Evolutionary conservation across 1,139 yeast genomes (phyloP), one percentile per base, ranked within the genome.

Genomic region (Spathaspora sp.): DNA sequence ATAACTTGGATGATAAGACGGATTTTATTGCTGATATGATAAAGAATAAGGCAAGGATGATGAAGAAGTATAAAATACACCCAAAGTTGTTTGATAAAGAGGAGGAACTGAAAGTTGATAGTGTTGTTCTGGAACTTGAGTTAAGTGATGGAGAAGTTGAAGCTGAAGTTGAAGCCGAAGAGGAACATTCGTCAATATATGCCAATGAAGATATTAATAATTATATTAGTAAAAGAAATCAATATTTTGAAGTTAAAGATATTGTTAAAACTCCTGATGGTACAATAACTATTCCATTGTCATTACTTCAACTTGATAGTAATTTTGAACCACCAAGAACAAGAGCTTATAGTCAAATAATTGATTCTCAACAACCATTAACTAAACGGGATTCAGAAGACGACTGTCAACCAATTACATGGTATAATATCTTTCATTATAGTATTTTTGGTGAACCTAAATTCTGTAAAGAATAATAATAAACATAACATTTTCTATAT

Each of bases 371-470:
- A 7, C 41, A 43, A 29, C 43, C 43, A 8, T 41, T 43, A 2
- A 11, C 6, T 5, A 44, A 26, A 23, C 39, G 46, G n/a, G n/a
- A n/a, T n/a, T n/a, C n/a, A 38, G 34, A 13, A 36, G 29, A 38
- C 23, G 55, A 62, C 37, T 77, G 81, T 59, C 74, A 70, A 44
- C 68, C 68, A n/a, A 69, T 76, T 11, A 76, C 80, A 0, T 77
- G 81, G 81, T 72, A 58, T 46, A 76, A 70, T 49, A 70, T 76
- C 1, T 72, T 77, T 53, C 78, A 70, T 50, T 76, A 75, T 46
- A 70, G 78, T 44, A 63, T 76, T 17, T 76, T 76, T 56, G 81
- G 81, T 0, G 72, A 68, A 47, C 75, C 75, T 3, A 69, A 67
- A 39, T 72, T 76, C 52, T 76, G 81, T 55, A 47, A 57, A 9